phyloP scores from a whole-genome alignment of 1,284 basidiomycete genomes.

The Ganoderma resinaceum region DNA sequence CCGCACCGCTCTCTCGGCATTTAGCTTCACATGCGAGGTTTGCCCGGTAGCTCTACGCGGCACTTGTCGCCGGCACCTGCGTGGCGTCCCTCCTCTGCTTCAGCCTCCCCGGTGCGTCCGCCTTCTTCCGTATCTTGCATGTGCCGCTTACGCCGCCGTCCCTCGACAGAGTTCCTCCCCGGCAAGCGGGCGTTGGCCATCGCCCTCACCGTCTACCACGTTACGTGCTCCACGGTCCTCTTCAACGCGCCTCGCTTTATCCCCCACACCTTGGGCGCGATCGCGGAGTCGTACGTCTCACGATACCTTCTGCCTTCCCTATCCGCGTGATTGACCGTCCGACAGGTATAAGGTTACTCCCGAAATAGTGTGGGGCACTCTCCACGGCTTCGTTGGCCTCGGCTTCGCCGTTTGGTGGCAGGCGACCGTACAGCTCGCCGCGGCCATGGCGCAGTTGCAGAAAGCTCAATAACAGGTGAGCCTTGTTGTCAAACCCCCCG shows the following conservation, averaged over 20 bases:
- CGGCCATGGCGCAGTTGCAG: slow-evolving; percentile 42
- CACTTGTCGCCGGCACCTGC: slow-evolving; percentile 65
- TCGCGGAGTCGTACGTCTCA: slow-evolving; percentile 63
- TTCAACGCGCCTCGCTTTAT: slow-evolving; percentile 82
- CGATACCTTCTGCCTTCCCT: not conserved
- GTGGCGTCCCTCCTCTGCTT: slow-evolving; percentile 65
- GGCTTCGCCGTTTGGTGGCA: slow-evolving; percentile 81
- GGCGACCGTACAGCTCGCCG: slow-evolving; percentile 61
- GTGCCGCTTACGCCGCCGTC: not conserved
- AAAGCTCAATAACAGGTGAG: slow-evolving; percentile 33
- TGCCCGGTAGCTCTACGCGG: slow-evolving; percentile 62
- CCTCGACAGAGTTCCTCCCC: slow-evolving; percentile 75
- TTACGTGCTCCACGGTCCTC: slow-evolving; percentile 73
- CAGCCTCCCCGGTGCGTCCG: slow-evolving; percentile 65
- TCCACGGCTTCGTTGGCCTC: slow-evolving; percentile 72
- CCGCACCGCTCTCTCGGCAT: not conserved
- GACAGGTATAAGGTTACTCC: slow-evolving; percentile 53
- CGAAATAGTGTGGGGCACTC: slow-evolving; percentile 69
- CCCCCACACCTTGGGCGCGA: slow-evolving; percentile 69
- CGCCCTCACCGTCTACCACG: slow-evolving; percentile 79
- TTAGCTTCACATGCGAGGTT: slow-evolving; percentile 1
- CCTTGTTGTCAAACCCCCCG: no score
- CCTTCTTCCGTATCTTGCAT: slow-evolving; percentile 11
- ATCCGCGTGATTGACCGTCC: slow-evolving; percentile 6
- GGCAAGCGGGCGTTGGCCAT: slow-evolving; percentile 85